A percentile compares a stretch with the other conserved stretches of the same genome.
phyloP scores from a whole-genome alignment of 1,284 basidiomycete genomes.

The Agroathelia rolfsii region DNA sequence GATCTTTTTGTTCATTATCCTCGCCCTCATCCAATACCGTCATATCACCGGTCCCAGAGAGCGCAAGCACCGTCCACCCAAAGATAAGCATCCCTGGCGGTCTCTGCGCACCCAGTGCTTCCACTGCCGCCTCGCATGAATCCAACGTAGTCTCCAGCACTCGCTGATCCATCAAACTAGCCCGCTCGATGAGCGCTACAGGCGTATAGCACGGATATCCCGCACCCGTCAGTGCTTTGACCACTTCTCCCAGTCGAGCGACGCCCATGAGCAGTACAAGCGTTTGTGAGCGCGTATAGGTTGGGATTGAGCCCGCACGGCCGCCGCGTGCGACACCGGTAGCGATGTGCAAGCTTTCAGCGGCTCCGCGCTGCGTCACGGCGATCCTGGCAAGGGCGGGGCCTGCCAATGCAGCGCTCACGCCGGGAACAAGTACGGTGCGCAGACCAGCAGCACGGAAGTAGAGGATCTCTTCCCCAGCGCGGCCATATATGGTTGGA shows the following conservation, averaged over 20 bases:
- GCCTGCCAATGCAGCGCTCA: constrained; percentile 82
- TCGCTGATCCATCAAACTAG: constrained; percentile 86
- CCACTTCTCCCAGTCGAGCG: constrained; percentile 68
- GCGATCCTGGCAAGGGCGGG: constrained; percentile 88
- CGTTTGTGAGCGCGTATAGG: constrained; percentile 76
- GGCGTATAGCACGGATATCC: constrained; percentile 74
- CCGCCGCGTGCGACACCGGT: constrained; percentile 90
- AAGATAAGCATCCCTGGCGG: constrained; percentile 95
- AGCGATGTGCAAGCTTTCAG: constrained; percentile 82
- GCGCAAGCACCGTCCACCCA: constrained; percentile 77
- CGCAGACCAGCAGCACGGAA: constrained; percentile 82
- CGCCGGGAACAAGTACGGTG: constrained; percentile 80
- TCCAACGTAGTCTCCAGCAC: constrained; percentile 74
- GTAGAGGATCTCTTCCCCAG: constrained; percentile 89
- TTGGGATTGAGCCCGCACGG: constrained; percentile 73
- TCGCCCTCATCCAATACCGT: constrained; percentile 39
- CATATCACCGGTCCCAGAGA: constrained; percentile 47
- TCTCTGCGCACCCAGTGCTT: constrained; percentile 73
- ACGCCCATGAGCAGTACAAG: constrained; percentile 92
- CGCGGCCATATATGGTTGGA: constrained; percentile 89
- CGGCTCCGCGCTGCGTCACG: constrained; percentile 90
- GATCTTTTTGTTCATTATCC: constrained; percentile 31
- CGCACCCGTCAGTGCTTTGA: constrained; percentile 58
- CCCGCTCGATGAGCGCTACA: constrained; percentile 90
- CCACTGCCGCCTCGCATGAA: constrained; percentile 64